Conservation (phyloP, 352 stramenopile species). For the Phytophthora cactorum region DNA sequence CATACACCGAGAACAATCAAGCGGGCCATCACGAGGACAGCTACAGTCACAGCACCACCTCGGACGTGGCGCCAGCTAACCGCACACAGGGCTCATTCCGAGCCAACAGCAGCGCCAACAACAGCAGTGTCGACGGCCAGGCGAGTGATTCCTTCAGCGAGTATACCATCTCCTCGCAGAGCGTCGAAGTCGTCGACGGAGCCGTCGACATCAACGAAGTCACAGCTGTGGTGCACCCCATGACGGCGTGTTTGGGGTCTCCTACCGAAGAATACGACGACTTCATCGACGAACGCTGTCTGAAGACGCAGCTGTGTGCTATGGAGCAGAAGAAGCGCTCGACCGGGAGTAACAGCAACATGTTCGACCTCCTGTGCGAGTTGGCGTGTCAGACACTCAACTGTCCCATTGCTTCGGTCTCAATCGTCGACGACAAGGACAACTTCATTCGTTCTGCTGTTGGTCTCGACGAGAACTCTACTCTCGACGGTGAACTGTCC, state of each 20-base stretch:
- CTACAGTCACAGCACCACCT: slow-evolving; percentile 31
- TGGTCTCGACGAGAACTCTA: slow-evolving; percentile 53
- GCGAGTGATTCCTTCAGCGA: slow-evolving; percentile 29
- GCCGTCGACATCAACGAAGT: slow-evolving; percentile 38
- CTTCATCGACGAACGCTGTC: slow-evolving; percentile 60
- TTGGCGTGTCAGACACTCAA: slow-evolving; percentile 83
- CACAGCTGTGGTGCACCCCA: slow-evolving; percentile 44
- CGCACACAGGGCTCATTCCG: slow-evolving; percentile 35
- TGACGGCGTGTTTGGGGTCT: slow-evolving; percentile 28
- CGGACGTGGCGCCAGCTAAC: slow-evolving; percentile 15
- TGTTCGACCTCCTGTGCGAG: slow-evolving; percentile 84
- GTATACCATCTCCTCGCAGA: slow-evolving; percentile 23
- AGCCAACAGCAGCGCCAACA: slow-evolving; percentile 11
- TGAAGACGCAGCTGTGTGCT: slow-evolving; percentile 61
- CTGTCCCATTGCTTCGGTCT: slow-evolving; percentile 82
- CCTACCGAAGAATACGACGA: slow-evolving; percentile 60
- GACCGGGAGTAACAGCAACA: slow-evolving; percentile 58
- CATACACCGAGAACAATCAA: slow-evolving; percentile 54
- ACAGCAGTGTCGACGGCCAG: slow-evolving; percentile 29
- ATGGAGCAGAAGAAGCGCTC: slow-evolving; percentile 63
- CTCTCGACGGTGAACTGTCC: slow-evolving; percentile 62
- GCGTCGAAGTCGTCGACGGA: slow-evolving; percentile 10
- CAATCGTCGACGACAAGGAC: slow-evolving; percentile 58
- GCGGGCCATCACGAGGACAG: slow-evolving; percentile 30
- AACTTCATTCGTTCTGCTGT: slow-evolving; percentile 59